Percentiles rank a stretch among this genome's conserved stretches.
These are phyloP conservation scores for Cadophora sp. DNA, from an alignment of 2,329 filamentous ascomycete genomes.

Conservation along the genomic window DNA sequence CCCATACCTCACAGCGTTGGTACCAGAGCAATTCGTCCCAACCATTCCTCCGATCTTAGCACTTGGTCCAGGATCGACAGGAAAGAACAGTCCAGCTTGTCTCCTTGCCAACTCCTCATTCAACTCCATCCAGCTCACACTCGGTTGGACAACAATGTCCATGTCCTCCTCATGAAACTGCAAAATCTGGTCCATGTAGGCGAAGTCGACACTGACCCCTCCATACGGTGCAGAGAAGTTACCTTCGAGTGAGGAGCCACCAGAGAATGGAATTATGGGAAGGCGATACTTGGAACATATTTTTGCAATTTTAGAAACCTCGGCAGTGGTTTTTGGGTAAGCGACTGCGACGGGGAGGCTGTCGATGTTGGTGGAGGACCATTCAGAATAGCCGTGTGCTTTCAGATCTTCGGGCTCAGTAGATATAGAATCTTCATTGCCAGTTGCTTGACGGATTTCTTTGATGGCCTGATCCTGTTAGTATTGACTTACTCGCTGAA, in stretches of 20 bases:
- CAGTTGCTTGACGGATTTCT: conserved; percentile 59
- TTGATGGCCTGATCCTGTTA: conserved; percentile 56
- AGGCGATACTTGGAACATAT: conserved; percentile 81
- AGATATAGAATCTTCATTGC: conserved; percentile 63
- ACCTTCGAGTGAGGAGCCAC: conserved; percentile 85
- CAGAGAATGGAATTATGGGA: conserved; percentile 84
- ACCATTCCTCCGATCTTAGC: conserved; percentile 86
- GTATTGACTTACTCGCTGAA: neutral
- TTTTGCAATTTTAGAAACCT: conserved; percentile 66
- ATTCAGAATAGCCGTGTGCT: conserved; percentile 71
- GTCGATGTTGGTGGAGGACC: conserved; percentile 68
- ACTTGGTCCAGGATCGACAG: conserved; percentile 76
- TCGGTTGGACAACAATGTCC: conserved; percentile 91
- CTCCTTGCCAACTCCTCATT: conserved; percentile 75
- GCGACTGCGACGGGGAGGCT: conserved; percentile 67
- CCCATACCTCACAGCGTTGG: conserved; percentile 81
- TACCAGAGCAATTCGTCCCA: conserved; percentile 79
- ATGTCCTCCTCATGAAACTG: conserved; percentile 85
- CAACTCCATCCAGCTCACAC: conserved; percentile 89
- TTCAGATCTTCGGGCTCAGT: conserved; percentile 67
- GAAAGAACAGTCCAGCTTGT: conserved; percentile 83
- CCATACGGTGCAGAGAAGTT: conserved; percentile 89
- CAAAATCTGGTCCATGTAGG: conserved; percentile 83
- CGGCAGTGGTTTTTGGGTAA: conserved; percentile 65
- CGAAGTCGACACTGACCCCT: conserved; percentile 89